Evolutionary conservation across 1,139 yeast genomes (phyloP).

Genomic region (Zygoascus hellenicus): DNA sequence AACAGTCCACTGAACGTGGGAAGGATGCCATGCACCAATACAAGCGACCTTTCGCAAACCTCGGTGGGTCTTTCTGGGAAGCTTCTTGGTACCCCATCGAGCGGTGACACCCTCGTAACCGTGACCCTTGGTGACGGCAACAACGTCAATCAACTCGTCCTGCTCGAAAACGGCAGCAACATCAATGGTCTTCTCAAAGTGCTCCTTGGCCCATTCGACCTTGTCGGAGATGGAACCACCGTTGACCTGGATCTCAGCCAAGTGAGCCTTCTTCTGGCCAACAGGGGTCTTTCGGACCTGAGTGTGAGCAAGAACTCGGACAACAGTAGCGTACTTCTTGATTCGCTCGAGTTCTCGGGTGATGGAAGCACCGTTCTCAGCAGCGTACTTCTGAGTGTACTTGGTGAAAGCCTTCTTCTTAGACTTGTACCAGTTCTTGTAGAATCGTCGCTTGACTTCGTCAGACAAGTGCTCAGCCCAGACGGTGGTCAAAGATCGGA

Average conservation of each 20-base stretch:
- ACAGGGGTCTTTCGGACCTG: conserved; percentile 99
- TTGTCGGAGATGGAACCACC: conserved; percentile 98
- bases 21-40: conserved; percentile 99
- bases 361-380: conserved; percentile 73
- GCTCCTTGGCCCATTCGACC: conserved; percentile 98
- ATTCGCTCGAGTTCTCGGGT: conserved; percentile 98
- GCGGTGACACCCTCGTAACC: conserved; percentile 99
- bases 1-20: conserved; percentile 99
- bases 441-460: conserved; percentile 99
- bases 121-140: conserved; percentile 99
- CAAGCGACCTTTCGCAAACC: conserved; percentile 99
- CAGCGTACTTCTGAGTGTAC: conserved; percentile 97
- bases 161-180: conserved; percentile 96
- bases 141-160: conserved; percentile 96
- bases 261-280: conserved; percentile 98
- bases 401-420: conserved; percentile 99
- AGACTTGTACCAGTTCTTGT: conserved; percentile 99
- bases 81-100: conserved; percentile 99
- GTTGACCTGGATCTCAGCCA: conserved; percentile 98
- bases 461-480: conserved; percentile 99
- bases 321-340: conserved; percentile 96
- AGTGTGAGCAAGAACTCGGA: conserved; percentile 99
- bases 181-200: conserved; percentile 97
- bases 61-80: conserved; percentile 99
- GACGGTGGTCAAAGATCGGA: conserved; percentile 98